Evolutionary conservation across 768 basidiomycete species (phyloP).

Genomic region (Neoboletus brunneissimus): DNA sequence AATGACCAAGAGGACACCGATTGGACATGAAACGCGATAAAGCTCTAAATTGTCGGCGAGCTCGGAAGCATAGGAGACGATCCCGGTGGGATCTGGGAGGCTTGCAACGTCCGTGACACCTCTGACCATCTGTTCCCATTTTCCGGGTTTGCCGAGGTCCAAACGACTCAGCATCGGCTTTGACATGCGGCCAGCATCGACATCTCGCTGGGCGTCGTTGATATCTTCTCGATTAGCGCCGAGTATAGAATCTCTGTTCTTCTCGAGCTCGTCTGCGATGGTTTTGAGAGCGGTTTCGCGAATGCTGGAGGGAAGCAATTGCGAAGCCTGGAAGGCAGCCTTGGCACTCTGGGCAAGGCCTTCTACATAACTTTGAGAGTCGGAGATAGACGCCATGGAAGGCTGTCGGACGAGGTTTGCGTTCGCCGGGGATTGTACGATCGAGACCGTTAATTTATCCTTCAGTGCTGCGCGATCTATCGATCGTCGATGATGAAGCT

Average conservation of each 20-base stretch:
- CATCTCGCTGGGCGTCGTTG: conserved; percentile 74
- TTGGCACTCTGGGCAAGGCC: conserved; percentile 78
- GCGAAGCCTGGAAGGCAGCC: conserved; percentile 81
- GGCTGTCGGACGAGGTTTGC: neutral
- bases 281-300: conserved; percentile 68
- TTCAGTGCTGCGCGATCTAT: too few species aligned
- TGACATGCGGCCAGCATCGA: conserved; percentile 82
- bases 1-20: conserved; percentile 93
- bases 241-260: conserved; percentile 65
- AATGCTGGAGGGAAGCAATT: conserved; percentile 66
- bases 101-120: conserved; percentile 84
- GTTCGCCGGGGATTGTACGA: neutral
- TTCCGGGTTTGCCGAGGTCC: conserved; percentile 74
- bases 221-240: conserved; percentile 81
- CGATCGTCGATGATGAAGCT: too few species aligned
- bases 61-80: conserved; percentile 84
- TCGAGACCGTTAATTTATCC: too few species aligned
- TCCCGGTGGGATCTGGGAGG: conserved; percentile 84
- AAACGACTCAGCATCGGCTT: conserved; percentile 80
- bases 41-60: conserved; percentile 86
- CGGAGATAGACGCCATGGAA: conserved; percentile 13
- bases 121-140: conserved; percentile 93
- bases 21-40: conserved; percentile 92
- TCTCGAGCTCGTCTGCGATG: conserved; percentile 65
- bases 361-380: conserved; percentile 34